Evolutionary conservation across 306 rosid genomes (phyloP).

Genomic region (Quercus variabilis): DNA sequence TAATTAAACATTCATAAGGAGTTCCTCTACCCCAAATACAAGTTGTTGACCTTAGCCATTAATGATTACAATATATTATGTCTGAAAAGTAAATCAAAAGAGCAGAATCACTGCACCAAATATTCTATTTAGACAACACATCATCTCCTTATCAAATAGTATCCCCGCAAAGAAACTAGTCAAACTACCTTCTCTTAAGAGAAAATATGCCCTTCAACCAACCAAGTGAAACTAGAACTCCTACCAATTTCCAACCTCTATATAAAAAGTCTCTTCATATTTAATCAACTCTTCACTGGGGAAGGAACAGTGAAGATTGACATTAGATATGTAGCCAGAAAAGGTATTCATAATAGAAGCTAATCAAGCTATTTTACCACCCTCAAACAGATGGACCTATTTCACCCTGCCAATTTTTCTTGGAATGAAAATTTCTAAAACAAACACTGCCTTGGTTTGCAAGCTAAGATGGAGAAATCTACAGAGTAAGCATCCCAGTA

Average conservation of each 20-base stretch:
- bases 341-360: neutral
- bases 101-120: neutral
- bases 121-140: neutral
- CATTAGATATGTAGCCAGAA: neutral
- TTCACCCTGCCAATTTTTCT: neutral
- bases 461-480: neutral
- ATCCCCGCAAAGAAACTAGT: too few relatives aligned
- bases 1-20: neutral
- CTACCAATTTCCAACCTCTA: neutral
- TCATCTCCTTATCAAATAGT: neutral
- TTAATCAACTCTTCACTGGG: neutral
- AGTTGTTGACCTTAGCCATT: neutral
- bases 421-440: neutral
- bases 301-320: neutral
- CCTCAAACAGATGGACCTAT: neutral
- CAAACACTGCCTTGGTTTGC: neutral
- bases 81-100: neutral
- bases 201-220: neutral
- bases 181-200: neutral
- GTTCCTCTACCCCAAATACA: neutral
- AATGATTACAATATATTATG: neutral
- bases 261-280: neutral
- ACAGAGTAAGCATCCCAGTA: neutral
- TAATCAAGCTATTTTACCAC: neutral
- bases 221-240: neutral